phyloP scores from a whole-genome alignment of 352 stramenopile genomes.

The Elongisporangium senticosum region DNA sequence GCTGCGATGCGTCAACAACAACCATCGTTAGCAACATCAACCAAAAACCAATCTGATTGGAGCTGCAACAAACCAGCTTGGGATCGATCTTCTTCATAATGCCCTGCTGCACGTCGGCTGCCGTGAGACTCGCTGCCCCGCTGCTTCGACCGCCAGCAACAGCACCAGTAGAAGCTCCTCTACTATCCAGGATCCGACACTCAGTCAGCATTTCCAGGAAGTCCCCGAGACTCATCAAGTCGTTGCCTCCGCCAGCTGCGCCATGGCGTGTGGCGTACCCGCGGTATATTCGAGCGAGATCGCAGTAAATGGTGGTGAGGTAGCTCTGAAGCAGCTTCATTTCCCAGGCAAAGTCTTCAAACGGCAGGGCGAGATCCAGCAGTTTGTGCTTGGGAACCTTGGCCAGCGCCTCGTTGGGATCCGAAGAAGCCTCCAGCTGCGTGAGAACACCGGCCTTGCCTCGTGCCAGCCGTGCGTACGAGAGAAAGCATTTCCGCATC shows the following conservation, averaged over 20 bases:
- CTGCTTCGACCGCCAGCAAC: neutral
- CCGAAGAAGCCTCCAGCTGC: slow-evolving; percentile 33
- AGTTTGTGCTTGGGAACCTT: slow-evolving; percentile 45
- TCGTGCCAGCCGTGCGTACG: slow-evolving; percentile 51
- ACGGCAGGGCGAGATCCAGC: slow-evolving; percentile 44
- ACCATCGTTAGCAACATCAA: neutral
- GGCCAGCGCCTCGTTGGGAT: slow-evolving; percentile 61
- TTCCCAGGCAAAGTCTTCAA: slow-evolving; percentile 68
- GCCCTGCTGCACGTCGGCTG: neutral
- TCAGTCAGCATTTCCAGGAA: slow-evolving; percentile 56
- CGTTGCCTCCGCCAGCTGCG: slow-evolving; percentile 13
- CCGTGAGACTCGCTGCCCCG: neutral
- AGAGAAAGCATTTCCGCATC: slow-evolving; percentile 76
- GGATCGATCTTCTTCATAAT: slow-evolving; percentile 35
- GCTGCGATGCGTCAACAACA: neutral
- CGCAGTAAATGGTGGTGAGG: slow-evolving; percentile 58
- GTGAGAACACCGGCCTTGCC: slow-evolving; percentile 59
- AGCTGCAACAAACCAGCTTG: slow-evolving; percentile 26
- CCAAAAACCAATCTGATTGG: neutral
- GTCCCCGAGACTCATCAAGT: slow-evolving; percentile 48
- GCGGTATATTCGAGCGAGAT: slow-evolving; percentile 70
- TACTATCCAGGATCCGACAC: slow-evolving; percentile 44
- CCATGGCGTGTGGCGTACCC: slow-evolving; percentile 44
- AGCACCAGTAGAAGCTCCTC: neutral
- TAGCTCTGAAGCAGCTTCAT: slow-evolving; percentile 69